Conservation (phyloP, 2,329 filamentous ascomycete genomes). For the Diaporthe nobilis region DNA sequence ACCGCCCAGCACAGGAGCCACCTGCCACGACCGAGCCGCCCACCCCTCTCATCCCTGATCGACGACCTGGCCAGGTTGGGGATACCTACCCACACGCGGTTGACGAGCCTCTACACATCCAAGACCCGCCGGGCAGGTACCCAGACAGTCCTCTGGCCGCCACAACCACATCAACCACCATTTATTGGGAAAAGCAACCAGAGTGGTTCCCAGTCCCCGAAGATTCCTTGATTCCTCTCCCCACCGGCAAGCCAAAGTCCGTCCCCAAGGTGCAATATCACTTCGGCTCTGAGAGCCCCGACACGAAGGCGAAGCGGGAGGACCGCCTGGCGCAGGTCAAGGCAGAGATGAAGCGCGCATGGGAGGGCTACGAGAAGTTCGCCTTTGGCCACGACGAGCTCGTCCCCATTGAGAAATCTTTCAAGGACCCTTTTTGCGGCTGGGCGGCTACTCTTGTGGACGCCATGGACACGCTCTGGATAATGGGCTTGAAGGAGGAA, state of each 20-base stretch:
- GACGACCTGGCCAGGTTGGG: constrained; percentile 45
- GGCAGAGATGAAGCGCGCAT: constrained; percentile 81
- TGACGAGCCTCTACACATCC: constrained; percentile 40
- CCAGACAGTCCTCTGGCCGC: constrained; percentile 42
- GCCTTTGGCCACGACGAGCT: constrained; percentile 93
- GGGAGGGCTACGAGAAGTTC: constrained; percentile 83
- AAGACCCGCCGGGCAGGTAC: constrained; percentile 47
- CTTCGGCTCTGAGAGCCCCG: constrained; percentile 76
- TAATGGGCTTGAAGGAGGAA: constrained; percentile 83
- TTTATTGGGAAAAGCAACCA: constrained; percentile 81
- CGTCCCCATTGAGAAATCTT: constrained; percentile 76
- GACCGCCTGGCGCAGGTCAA: constrained; percentile 77
- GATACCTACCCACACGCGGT: constrained; percentile 45
- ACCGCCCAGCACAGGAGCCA: constrained; percentile 46
- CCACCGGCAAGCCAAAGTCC: constrained; percentile 76
- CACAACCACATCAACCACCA: constrained; percentile 47
- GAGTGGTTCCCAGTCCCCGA: constrained; percentile 84
- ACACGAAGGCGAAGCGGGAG: constrained; percentile 73
- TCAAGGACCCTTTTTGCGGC: constrained; percentile 87
- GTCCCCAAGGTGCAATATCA: constrained; percentile 84
- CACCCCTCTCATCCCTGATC: constrained; percentile 50
- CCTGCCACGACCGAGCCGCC: constrained; percentile 46
- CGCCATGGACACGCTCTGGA: constrained; percentile 86
- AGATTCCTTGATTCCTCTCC: constrained; percentile 81
- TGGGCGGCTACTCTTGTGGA: constrained; percentile 93